A percentile compares a stretch with the other conserved stretches of the same genome.
These are phyloP conservation scores for Boletus bicolor DNA, from an alignment of 768 basidiomycete genomes.

Conservation along the genomic window DNA sequence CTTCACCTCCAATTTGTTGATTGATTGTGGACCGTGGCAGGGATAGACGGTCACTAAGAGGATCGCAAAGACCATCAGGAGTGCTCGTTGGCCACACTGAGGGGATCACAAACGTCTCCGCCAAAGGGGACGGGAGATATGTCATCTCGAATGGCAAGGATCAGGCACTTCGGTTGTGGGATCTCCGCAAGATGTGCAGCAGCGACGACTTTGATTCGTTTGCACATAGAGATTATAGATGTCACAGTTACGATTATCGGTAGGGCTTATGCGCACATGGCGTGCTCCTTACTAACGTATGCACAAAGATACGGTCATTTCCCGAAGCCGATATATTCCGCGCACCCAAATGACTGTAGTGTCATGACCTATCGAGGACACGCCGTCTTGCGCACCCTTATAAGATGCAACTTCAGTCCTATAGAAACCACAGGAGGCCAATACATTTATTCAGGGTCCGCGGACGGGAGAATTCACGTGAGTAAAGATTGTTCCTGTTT, in stretches of 20 bases:
- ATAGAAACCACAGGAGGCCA: slow-evolving; percentile 85
- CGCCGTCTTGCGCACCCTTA: slow-evolving; percentile 83
- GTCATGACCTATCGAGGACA: slow-evolving; percentile 97
- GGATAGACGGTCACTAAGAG: slow-evolving; percentile 49
- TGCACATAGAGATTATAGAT: slow-evolving; percentile 50
- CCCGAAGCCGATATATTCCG: slow-evolving; percentile 53
- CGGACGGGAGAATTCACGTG: slow-evolving; percentile 84
- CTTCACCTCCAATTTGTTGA: neutral
- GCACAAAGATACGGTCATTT: slow-evolving; percentile 57
- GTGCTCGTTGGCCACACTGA: slow-evolving; percentile 95
- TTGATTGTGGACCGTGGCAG: slow-evolving; percentile 27
- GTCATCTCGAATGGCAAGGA: slow-evolving; percentile 96
- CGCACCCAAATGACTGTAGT: slow-evolving; percentile 87
- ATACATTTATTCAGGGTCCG: slow-evolving; percentile 93
- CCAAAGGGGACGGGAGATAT: slow-evolving; percentile 96
- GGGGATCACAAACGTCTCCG: slow-evolving; percentile 90
- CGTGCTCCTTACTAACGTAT: slow-evolving; percentile 8
- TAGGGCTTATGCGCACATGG: slow-evolving; percentile 30
- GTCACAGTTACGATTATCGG: slow-evolving; percentile 77
- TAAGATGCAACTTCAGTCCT: slow-evolving; percentile 96
- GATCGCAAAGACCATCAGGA: slow-evolving; percentile 75
- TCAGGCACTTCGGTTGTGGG: slow-evolving; percentile 88
- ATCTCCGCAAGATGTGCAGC: slow-evolving; percentile 87
- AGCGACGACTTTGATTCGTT: slow-evolving; percentile 63
- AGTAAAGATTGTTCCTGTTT: slow-evolving; percentile 20